Conservation (phyloP, 2,329 filamentous ascomycete genomes). For the Clathrospora elynae region DNA sequence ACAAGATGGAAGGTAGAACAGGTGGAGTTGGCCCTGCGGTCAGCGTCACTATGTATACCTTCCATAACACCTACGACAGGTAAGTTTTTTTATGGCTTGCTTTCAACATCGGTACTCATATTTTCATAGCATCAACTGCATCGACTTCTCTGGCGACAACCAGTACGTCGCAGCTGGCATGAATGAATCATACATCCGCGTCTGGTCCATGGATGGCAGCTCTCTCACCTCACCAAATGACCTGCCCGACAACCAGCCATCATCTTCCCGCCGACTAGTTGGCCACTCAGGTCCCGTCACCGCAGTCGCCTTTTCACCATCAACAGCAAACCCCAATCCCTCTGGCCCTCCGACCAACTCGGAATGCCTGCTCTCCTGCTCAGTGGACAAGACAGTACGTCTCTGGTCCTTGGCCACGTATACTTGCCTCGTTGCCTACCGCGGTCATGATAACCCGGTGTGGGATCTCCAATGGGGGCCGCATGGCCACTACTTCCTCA, state of each 20-base stretch:
- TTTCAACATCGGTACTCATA: background rate
- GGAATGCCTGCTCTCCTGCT: constrained; percentile 83
- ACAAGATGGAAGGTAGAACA: constrained; percentile 82
- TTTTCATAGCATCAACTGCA: constrained; percentile 76
- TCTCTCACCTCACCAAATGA: constrained; percentile 70
- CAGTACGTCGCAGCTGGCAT: constrained; percentile 86
- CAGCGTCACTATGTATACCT: constrained; percentile 96
- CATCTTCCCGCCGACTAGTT: constrained; percentile 76
- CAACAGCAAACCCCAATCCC: constrained; percentile 57
- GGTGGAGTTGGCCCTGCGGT: constrained; percentile 82
- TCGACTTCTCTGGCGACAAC: constrained; percentile 94
- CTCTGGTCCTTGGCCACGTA: constrained; percentile 93
- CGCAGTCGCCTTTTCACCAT: constrained; percentile 84
- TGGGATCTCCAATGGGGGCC: constrained; percentile 90
- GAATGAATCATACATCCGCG: constrained; percentile 90
- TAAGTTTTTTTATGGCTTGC: constrained; percentile 51
- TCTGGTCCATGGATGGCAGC: constrained; percentile 89
- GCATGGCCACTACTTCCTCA: constrained; percentile 93
- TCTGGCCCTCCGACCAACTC: constrained; percentile 62
- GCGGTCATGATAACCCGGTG: constrained; percentile 86
- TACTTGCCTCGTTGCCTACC: constrained; percentile 92
- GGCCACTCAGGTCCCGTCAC: constrained; percentile 92
- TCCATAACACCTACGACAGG: constrained; percentile 94
- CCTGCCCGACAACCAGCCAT: constrained; percentile 59
- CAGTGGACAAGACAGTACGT: constrained; percentile 84